These are phyloP conservation scores for Tylopilus vinaceipallidus DNA, from an alignment of 768 basidiomycete species.

Conservation along the genomic window DNA sequence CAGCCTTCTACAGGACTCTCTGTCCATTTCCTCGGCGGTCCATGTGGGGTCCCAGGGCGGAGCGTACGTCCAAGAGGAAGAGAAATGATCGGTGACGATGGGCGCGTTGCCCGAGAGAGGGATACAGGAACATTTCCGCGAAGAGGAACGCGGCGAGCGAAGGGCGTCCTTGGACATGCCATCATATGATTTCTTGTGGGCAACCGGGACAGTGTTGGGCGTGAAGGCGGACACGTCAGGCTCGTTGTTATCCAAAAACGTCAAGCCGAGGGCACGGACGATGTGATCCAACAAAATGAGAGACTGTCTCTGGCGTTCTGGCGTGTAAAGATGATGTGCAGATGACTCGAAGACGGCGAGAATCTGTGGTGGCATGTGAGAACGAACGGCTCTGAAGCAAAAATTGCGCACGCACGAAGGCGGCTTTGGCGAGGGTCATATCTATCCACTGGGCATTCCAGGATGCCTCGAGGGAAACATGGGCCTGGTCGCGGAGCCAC, in stretches of 20 bases:
- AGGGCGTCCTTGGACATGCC: constrained; percentile 26
- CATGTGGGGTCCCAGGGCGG: constrained; percentile 64
- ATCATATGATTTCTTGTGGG: constrained; percentile 34
- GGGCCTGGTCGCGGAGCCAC: constrained; percentile 55
- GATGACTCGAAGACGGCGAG: constrained; percentile 77
- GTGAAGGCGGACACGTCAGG: constrained; percentile 51
- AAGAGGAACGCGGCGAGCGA: constrained; percentile 27
- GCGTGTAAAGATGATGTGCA: constrained; percentile 62
- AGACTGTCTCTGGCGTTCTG: constrained; percentile 50
- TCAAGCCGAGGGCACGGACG: constrained; percentile 53
- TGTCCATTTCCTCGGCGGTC: constrained; percentile 52
- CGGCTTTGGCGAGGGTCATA: constrained; percentile 67
- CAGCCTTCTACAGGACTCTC: constrained; percentile 72
- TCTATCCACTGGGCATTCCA: constrained; percentile 55
- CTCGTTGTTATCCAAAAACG: constrained; percentile 56
- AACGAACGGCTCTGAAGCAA: not conserved
- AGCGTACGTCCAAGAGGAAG: constrained; percentile 45
- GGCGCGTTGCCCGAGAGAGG: constrained; percentile 35
- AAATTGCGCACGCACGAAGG: constrained; percentile 45
- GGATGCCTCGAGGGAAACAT: constrained; percentile 50
- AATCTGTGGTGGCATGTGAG: constrained; percentile 44
- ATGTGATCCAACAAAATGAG: constrained; percentile 63
- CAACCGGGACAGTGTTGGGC: constrained; percentile 49
- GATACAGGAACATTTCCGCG: constrained; percentile 48
- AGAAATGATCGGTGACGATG: constrained; percentile 34